Conservation (phyloP, 805 yeast species). For the Tetrapisispora arboricola region DNA sequence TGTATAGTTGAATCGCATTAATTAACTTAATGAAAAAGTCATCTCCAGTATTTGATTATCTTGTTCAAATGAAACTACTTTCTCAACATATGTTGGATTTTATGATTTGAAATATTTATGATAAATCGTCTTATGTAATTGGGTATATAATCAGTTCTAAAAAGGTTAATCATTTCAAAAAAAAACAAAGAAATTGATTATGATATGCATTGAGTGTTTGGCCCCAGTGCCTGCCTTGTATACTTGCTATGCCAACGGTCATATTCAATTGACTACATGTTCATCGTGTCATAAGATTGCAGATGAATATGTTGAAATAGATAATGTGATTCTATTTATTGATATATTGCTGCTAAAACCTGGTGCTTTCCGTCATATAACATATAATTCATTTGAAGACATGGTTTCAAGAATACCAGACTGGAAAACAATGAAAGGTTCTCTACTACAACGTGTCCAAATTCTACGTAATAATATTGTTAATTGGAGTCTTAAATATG, state of each 20-base stretch:
- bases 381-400: conserved; percentile 50
- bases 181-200: no score
- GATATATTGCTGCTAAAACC: conserved; percentile 78
- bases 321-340: conserved; percentile 69
- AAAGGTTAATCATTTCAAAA: no score
- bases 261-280: conserved; percentile 74
- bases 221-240: conserved; percentile 54
- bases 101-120: no score
- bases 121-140: no score
- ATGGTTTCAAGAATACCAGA: conserved; percentile 12
- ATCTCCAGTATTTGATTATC: no score
- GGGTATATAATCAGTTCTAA: no score
- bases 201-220: conserved; percentile 91
- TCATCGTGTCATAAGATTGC: conserved; percentile 60
- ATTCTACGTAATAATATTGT: conserved; percentile 6
- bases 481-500: conserved; percentile 15
- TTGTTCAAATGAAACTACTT: no score
- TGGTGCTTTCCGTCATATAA: conserved; percentile 79
- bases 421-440: conserved; percentile 4
- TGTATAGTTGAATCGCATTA: no score
- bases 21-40: no score
- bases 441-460: neutral
- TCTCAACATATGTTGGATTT: no score
- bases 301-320: conserved; percentile 88
- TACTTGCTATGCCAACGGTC: conserved; percentile 63